phyloP scores from a whole-genome alignment of 345 rosid species.

The Syzygium aromaticum region DNA sequence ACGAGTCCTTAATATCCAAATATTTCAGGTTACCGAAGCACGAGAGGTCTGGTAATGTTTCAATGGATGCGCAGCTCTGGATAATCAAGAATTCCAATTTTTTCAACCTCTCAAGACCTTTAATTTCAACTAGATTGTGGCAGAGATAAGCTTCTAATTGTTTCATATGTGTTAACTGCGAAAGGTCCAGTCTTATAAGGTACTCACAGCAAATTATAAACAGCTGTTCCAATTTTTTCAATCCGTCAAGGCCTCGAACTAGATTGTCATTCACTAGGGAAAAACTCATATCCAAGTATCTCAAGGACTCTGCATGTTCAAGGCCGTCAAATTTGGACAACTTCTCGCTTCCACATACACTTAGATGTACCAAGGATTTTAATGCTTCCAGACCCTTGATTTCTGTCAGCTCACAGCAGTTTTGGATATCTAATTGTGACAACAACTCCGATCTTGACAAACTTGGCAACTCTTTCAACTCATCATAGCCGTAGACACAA shows the following conservation, averaged over 20 bases:
- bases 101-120: not conserved
- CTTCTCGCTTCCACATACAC: not conserved
- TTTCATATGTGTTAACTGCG: not conserved
- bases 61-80: not conserved
- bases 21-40: not conserved
- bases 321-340: not conserved
- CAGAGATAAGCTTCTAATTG: rapidly evolving
- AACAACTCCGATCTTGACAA: not conserved
- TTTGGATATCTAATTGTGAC: not conserved
- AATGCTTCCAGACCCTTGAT: not conserved
- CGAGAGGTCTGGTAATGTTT: not conserved
- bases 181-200: not conserved
- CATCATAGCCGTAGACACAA: not conserved
- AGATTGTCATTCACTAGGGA: not conserved
- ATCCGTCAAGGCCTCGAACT: not conserved
- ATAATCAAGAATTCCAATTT: not conserved
- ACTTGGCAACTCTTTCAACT: not conserved
- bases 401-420: not conserved
- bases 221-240: not conserved
- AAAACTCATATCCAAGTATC: not conserved
- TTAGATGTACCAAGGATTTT: rapidly evolving
- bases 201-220: not conserved
- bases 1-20: not conserved
- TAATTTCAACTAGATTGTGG: not conserved
- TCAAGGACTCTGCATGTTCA: not conserved